These are phyloP conservation scores for Penicillium sp. DNA, from an alignment of 2,329 filamentous ascomycete species.

Conservation along the genomic window DNA sequence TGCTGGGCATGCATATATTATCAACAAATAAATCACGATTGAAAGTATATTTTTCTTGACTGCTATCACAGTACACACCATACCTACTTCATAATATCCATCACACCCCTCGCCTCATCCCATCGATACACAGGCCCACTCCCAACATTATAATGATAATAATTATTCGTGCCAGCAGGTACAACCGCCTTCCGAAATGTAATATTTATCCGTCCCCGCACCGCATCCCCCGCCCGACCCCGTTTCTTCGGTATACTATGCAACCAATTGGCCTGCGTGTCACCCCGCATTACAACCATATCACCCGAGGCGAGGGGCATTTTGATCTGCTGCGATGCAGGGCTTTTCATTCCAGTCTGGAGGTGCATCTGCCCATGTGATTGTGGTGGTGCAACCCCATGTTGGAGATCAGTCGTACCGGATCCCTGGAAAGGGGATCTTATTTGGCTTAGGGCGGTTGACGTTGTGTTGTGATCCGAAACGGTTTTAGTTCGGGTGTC, in stretches of 20 bases:
- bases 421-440: background rate
- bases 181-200: conserved; percentile 73
- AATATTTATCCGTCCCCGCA: conserved; percentile 71
- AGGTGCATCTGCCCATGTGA: background rate
- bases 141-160: conserved; percentile 82
- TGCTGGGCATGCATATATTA: background rate
- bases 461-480: background rate
- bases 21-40: background rate
- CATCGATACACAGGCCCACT: conserved; percentile 68
- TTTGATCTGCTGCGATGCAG: conserved; percentile 43
- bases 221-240: conserved; percentile 56
- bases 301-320: conserved; percentile 65
- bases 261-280: conserved; percentile 74
- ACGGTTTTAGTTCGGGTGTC: background rate
- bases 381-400: background rate
- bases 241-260: conserved; percentile 76
- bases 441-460: background rate
- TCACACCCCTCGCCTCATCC: conserved; percentile 50
- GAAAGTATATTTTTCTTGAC: too few relatives aligned
- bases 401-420: conserved; percentile 19
- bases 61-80: background rate
- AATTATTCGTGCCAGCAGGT: conserved; percentile 74
- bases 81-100: conserved; percentile 12
- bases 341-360: background rate
- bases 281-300: conserved; percentile 76